These are phyloP conservation scores for Yamadazyma diddensiae DNA, from an alignment of 1,139 yeast species.

Conservation along the genomic window DNA sequence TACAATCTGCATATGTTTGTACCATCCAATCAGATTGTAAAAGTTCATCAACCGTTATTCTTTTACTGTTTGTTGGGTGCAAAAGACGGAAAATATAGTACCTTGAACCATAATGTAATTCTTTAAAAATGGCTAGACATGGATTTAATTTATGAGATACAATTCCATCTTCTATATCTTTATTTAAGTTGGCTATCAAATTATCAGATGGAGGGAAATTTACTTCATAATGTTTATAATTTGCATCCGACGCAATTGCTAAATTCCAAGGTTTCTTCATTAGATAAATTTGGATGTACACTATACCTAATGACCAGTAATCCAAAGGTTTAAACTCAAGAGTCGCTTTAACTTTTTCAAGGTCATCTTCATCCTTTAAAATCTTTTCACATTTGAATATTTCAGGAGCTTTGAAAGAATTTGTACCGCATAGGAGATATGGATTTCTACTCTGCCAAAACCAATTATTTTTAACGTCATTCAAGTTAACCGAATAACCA, in stretches of 20 bases:
- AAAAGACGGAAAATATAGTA: constrained; percentile 30
- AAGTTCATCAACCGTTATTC: constrained; percentile 25
- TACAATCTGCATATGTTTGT: constrained; percentile 45
- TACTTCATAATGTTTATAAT: constrained; percentile 21
- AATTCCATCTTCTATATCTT: constrained; percentile 23
- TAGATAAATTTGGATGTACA: constrained; percentile 43
- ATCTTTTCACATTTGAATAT: constrained; percentile 29
- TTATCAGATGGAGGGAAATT: constrained; percentile 22
- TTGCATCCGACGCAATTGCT: constrained; percentile 28
- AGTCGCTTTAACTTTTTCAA: constrained; percentile 11
- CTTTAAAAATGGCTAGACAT: constrained; percentile 32
- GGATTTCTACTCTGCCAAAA: constrained; percentile 20
- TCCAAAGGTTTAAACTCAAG: constrained; percentile 34
- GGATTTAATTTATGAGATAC: constrained; percentile 23
- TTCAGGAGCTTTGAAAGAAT: constrained; percentile 57
- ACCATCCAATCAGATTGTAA: constrained; percentile 37
- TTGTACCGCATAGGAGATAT: constrained; percentile 45
- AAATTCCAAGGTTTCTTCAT: constrained; percentile 49
- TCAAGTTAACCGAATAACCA: constrained; percentile 45
- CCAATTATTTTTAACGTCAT: constrained; percentile 12
- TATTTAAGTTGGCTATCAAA: constrained; percentile 16
- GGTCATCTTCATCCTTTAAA: constrained; percentile 8
- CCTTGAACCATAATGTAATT: constrained; percentile 40
- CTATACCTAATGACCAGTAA: constrained; percentile 52
- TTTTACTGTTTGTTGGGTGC: constrained; percentile 26